phyloP scores from a whole-genome alignment of 768 basidiomycete species.

The Termitomyces sp. region DNA sequence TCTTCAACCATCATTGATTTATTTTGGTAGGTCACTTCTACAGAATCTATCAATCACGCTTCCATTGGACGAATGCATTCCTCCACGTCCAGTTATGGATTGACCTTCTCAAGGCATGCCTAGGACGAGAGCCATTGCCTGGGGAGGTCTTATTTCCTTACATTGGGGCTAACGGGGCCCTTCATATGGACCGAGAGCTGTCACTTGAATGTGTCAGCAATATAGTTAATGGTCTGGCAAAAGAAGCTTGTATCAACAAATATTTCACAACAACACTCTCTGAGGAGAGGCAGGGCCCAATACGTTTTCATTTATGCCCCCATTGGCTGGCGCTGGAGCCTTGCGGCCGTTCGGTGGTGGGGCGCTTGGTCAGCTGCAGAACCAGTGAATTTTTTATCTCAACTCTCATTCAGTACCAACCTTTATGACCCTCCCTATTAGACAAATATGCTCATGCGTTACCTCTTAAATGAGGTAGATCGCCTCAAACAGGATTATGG shows the following conservation, averaged over 20 bases:
- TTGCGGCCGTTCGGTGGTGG: background rate
- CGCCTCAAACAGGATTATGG: too few relatives aligned
- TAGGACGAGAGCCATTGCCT: background rate
- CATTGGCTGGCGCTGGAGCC: background rate
- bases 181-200: background rate
- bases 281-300: conserved; percentile 1
- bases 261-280: background rate
- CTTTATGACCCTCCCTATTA: background rate
- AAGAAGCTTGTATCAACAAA: background rate
- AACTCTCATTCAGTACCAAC: too few relatives aligned
- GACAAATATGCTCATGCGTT: too few relatives aligned
- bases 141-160: background rate
- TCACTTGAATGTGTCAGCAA: background rate
- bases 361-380: background rate
- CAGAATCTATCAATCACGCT: background rate
- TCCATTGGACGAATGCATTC: background rate
- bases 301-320: background rate
- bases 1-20: too few relatives aligned
- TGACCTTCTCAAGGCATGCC: background rate
- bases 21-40: background rate
- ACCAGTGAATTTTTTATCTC: background rate
- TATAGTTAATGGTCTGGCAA: background rate
- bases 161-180: background rate
- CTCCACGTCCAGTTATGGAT: background rate
- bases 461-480: too few relatives aligned